phyloP scores from a whole-genome alignment of 148 eudicot species.

The Beta vulgaris region DNA sequence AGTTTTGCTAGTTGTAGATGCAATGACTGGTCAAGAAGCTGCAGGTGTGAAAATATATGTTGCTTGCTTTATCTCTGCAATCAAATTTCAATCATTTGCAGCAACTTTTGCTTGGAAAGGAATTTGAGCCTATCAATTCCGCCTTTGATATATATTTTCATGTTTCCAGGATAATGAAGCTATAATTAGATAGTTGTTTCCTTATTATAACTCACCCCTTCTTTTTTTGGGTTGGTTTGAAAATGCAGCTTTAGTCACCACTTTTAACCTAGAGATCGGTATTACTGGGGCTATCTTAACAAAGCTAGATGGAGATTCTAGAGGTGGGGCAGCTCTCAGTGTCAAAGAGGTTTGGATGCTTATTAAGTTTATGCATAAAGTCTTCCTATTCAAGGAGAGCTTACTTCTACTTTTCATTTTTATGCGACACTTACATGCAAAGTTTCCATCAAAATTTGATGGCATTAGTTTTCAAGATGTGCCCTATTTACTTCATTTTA shows the following conservation, averaged over 20 bases:
- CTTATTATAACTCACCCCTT: not conserved
- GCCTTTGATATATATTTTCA: not conserved
- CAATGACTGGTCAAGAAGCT: conserved; percentile 99
- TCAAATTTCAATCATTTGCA: not conserved
- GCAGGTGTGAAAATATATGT: conserved; percentile 52
- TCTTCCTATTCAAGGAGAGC: conserved; percentile 7
- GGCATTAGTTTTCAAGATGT: not conserved
- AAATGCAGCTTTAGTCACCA: conserved; percentile 76
- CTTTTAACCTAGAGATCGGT: conserved; percentile 90
- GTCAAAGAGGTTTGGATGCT: conserved; percentile 73
- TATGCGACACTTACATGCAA: not conserved
- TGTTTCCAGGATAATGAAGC: not conserved
- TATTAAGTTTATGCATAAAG: conserved; percentile 1
- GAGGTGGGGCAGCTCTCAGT: conserved; percentile 99
- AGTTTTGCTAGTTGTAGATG: conserved; percentile 94
- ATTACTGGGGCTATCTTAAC: conserved; percentile 96
- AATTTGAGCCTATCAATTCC: not conserved
- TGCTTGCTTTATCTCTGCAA: not conserved
- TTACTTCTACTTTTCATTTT: not conserved
- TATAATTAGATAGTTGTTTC: not conserved
- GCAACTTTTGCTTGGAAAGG: not conserved
- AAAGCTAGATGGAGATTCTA: conserved; percentile 95
- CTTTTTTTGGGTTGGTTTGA: conserved; percentile 15
- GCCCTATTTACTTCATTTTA: not conserved
- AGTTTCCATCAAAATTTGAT: not conserved